phyloP scores from a whole-genome alignment of 371 early-diverging fungal genomes.

The Mucor plumbeus region DNA sequence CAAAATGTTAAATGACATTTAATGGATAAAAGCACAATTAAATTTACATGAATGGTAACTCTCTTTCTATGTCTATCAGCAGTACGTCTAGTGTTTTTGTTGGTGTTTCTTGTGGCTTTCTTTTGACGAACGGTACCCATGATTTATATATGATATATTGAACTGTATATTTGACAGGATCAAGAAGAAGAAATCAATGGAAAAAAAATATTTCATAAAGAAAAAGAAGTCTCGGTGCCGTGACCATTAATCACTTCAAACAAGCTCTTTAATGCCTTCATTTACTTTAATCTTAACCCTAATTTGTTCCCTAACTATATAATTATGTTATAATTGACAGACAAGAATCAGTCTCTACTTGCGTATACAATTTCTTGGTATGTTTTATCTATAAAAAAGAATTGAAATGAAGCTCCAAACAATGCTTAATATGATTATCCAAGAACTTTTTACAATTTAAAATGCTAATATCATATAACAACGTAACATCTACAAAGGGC shows the following conservation, averaged over 20 bases:
- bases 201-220: constrained; percentile 4
- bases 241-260: not conserved
- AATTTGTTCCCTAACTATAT: too few species aligned
- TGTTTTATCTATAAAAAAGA: too few species aligned
- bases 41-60: constrained; percentile 54
- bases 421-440: too few species aligned
- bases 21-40: not conserved
- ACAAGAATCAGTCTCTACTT: too few species aligned
- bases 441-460: too few species aligned
- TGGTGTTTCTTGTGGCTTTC: constrained; percentile 34
- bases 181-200: not conserved
- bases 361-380: too few species aligned
- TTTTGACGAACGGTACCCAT: constrained; percentile 54
- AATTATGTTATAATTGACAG: too few species aligned
- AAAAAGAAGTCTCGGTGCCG: constrained; percentile 2
- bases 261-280: too few species aligned
- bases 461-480: too few species aligned
- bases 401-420: too few species aligned
- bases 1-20: not conserved
- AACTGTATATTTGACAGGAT: not conserved
- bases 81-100: constrained; percentile 55
- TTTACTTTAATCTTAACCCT: too few species aligned
- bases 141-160: not conserved
- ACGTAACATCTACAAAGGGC: too few species aligned
- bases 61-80: constrained; percentile 61